Evolutionary conservation across 208 protist genomes (phyloP).

Genomic region (Leishmania lainsoni): DNA sequence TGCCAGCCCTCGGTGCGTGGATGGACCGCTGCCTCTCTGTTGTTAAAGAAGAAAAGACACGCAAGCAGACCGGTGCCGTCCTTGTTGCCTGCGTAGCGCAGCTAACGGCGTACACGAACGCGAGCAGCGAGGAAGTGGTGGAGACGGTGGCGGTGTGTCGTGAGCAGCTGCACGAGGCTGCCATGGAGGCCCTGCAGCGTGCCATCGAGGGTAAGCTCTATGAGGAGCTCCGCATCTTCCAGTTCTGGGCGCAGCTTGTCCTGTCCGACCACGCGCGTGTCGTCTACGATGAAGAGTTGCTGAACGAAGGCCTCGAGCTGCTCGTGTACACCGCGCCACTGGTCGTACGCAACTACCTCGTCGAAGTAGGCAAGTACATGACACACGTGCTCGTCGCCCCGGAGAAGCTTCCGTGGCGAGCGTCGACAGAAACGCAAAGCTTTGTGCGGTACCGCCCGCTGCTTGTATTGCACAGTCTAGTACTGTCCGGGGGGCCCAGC

Average conservation of each 20-base stretch:
- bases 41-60: constrained; percentile 66
- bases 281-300: constrained; percentile 69
- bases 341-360: constrained; percentile 57
- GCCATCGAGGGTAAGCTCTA: constrained; percentile 62
- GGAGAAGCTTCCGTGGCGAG: constrained; percentile 16
- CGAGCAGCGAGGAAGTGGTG: constrained; percentile 12
- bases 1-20: constrained; percentile 55
- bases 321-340: constrained; percentile 20
- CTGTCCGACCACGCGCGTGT: constrained; percentile 55
- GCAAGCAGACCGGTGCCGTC: constrained; percentile 52
- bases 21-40: constrained; percentile 70
- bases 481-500: constrained; percentile 17
- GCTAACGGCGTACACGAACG: constrained; percentile 18
- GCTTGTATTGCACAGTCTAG: constrained; percentile 34
- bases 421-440: constrained; percentile 16
- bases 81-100: constrained; percentile 35
- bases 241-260: constrained; percentile 74
- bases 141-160: constrained; percentile 22
- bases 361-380: constrained; percentile 51
- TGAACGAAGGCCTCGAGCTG: constrained; percentile 68
- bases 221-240: constrained; percentile 72
- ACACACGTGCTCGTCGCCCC: constrained; percentile 20
- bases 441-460: constrained; percentile 70
- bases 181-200: constrained; percentile 43
- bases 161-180: constrained; percentile 48